Evolutionary conservation across 345 rosid genomes (phyloP).

Genomic region (Linum usitatissimum): DNA sequence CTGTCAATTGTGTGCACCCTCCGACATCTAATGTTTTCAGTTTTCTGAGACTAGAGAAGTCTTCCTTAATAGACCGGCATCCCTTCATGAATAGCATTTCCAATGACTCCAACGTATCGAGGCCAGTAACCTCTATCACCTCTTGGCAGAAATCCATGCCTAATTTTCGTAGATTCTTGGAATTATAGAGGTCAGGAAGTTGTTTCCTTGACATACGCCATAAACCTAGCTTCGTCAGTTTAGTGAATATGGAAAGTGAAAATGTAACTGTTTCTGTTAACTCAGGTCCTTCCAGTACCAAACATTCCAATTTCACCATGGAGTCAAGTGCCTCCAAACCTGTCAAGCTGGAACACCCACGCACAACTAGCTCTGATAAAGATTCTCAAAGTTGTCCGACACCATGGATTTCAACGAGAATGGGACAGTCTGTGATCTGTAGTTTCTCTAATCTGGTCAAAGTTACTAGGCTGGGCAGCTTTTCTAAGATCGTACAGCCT

Average conservation of each 20-base stretch:
- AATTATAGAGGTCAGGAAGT: neutral
- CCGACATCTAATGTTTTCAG: too few species aligned
- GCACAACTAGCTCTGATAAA: too few species aligned
- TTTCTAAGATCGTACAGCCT: neutral
- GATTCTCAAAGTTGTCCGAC: neutral
- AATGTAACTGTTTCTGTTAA: neutral
- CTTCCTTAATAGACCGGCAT: neutral
- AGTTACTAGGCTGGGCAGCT: neutral
- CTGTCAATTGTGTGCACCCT: neutral
- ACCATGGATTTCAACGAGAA: neutral
- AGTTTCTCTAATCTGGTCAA: neutral
- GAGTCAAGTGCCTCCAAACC: neutral
- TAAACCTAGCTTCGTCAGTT: neutral
- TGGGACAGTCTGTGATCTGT: neutral
- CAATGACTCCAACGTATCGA: neutral
- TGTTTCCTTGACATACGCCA: neutral
- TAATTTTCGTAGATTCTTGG: neutral
- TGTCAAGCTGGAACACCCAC: neutral
- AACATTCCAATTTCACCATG: neutral
- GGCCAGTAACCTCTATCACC: neutral
- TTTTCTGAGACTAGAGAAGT: neutral
- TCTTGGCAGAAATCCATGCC: neutral
- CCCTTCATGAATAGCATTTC: neutral
- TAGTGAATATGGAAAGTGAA: neutral
- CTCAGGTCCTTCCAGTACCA: neutral